Percentiles rank a stretch among this genome's conserved stretches.
phyloP scores from a whole-genome alignment of 139 green algal genomes.

The Penium margaritaceum region DNA sequence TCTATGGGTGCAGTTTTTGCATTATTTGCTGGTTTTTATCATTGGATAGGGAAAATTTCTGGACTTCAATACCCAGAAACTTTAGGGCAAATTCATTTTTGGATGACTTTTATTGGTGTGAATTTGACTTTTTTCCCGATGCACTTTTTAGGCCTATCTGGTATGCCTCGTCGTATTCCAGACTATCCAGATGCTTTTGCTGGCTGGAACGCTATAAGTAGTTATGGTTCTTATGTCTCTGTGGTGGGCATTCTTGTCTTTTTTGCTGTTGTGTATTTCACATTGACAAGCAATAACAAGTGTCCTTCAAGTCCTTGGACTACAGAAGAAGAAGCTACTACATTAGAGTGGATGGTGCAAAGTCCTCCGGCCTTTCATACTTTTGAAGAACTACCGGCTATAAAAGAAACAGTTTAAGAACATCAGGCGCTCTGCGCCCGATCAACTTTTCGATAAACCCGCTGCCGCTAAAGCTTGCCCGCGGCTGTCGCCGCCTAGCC shows the following conservation, averaged over 20 bases:
- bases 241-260: constrained; percentile 58
- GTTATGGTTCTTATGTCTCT: constrained; percentile 65
- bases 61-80: neutral
- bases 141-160: constrained; percentile 62
- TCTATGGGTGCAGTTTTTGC: too few species aligned
- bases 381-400: constrained; percentile 58
- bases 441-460: too few species aligned
- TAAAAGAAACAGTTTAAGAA: constrained; percentile 50
- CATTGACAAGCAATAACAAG: constrained; percentile 51
- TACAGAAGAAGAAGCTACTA: constrained; percentile 41
- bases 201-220: constrained; percentile 35
- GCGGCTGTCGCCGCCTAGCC: too few species aligned
- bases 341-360: constrained; percentile 60
- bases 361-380: constrained; percentile 59
- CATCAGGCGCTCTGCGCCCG: too few species aligned
- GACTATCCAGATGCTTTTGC: constrained; percentile 53
- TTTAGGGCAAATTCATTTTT: constrained; percentile 61
- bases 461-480: too few species aligned
- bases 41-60: too few species aligned
- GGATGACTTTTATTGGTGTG: constrained; percentile 64
- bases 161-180: constrained; percentile 65
- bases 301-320: constrained; percentile 56
- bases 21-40: too few species aligned
- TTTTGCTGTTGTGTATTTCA: constrained; percentile 60
- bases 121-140: constrained; percentile 71